Percentiles rank a stretch among this genome's conserved stretches.
Conservation (phyloP, 192 early-diverging fungal species). For the Coemansia sp. region DNA sequence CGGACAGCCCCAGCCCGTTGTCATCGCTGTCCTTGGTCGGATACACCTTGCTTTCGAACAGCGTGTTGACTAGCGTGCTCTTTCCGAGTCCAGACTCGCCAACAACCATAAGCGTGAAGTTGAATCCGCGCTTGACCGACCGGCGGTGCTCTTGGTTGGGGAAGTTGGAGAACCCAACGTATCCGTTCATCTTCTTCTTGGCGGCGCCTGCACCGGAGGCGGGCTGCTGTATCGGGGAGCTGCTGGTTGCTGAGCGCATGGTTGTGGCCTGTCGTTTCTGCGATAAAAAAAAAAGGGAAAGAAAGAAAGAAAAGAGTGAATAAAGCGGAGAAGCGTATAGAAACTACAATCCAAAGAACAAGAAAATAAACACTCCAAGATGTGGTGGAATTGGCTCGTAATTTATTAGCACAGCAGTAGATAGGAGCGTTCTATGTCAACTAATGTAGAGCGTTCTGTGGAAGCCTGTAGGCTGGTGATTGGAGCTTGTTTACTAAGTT, state of each 20-base stretch:
- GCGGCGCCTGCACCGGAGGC: conserved; percentile 20
- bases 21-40: conserved; percentile 67
- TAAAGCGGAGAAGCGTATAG: background rate
- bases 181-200: conserved; percentile 69
- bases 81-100: conserved; percentile 95
- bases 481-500: background rate
- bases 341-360: background rate
- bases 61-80: conserved; percentile 94
- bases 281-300: background rate
- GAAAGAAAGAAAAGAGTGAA: background rate
- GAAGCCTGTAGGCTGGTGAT: too few relatives aligned
- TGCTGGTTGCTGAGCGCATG: conserved; percentile 21
- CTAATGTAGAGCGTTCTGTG: too few relatives aligned
- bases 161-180: conserved; percentile 92
- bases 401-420: too few relatives aligned
- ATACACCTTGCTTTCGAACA: conserved; percentile 88
- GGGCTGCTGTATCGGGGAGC: background rate
- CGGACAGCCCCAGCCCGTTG: background rate
- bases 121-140: conserved; percentile 91
- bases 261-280: background rate
- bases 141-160: conserved; percentile 91
- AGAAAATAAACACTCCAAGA: too few relatives aligned
- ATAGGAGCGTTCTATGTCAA: too few relatives aligned
- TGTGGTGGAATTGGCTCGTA: too few relatives aligned
- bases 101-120: conserved; percentile 95